These are phyloP conservation scores for Tricholoma terreum DNA, from an alignment of 768 basidiomycete genomes.

Conservation along the genomic window DNA sequence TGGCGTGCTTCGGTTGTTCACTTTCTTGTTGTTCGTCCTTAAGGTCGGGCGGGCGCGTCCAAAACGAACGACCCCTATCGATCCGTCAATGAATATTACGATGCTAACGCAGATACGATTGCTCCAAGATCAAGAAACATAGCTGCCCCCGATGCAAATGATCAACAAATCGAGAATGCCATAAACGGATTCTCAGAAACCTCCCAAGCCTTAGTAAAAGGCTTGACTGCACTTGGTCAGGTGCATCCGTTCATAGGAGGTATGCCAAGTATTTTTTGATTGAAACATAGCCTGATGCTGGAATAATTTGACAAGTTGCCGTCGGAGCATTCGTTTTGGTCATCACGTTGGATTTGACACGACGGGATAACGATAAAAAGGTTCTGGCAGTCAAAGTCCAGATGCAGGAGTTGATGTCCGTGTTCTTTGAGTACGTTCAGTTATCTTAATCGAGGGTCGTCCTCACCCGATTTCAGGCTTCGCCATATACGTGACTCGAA, in stretches of 20 bases:
- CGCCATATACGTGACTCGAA: conserved; percentile 24
- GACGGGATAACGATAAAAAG: conserved; percentile 51
- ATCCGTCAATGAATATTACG: conserved; percentile 22
- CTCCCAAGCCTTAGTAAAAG: conserved; percentile 29
- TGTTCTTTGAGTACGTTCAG: conserved; percentile 40
- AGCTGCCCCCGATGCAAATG: conserved; percentile 7
- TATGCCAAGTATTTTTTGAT: conserved; percentile 10
- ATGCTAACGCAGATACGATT: conserved; percentile 15
- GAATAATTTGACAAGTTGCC: conserved; percentile 29
- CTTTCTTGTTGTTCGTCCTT: neutral
- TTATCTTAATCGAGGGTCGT: neutral
- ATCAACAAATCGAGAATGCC: conserved; percentile 26
- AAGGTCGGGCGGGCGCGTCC: conserved; percentile 4
- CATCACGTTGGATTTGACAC: conserved; percentile 43
- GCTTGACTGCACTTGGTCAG: conserved; percentile 30
- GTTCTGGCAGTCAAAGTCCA: conserved; percentile 42
- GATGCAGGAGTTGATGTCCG: conserved; percentile 49
- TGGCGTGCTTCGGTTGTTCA: neutral
- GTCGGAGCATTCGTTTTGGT: conserved; percentile 50
- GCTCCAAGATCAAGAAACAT: conserved; percentile 12
- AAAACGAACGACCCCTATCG: conserved; percentile 8
- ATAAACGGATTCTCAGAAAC: conserved; percentile 28
- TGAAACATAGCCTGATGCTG: neutral
- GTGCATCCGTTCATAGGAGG: conserved; percentile 38
- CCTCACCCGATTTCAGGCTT: conserved; percentile 20